Conservation (phyloP, 352 stramenopile species). For the Globisporangium nodosum region DNA sequence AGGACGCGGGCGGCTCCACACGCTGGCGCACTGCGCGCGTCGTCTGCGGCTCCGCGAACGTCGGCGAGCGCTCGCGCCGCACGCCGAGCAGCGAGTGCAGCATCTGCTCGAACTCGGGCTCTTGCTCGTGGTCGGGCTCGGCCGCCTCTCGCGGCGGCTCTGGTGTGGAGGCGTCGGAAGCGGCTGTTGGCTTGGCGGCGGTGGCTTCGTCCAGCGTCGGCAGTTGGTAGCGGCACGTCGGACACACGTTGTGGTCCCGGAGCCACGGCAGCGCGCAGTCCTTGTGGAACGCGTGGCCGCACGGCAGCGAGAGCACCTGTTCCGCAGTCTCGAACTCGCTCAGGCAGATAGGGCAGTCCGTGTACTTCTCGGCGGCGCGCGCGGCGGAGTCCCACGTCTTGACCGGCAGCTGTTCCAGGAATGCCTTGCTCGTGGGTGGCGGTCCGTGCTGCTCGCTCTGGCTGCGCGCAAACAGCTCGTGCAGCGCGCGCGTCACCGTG, state of each 20-base stretch:
- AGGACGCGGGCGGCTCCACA: constrained; percentile 21
- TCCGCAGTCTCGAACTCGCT: constrained; percentile 69
- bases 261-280: constrained; percentile 76
- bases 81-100: constrained; percentile 20
- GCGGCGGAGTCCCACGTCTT: constrained; percentile 46
- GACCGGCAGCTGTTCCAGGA: constrained; percentile 58
- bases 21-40: constrained; percentile 54
- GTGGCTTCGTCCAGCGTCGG: constrained; percentile 22
- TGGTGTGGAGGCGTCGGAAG: constrained; percentile 3
- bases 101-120: constrained; percentile 22
- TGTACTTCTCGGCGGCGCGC: constrained; percentile 43
- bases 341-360: constrained; percentile 72
- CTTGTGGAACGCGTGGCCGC: constrained; percentile 77
- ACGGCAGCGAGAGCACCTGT: constrained; percentile 58
- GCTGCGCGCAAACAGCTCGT: constrained; percentile 62
- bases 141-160: neutral
- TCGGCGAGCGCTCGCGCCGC: constrained; percentile 28
- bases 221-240: constrained; percentile 66
- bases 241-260: constrained; percentile 72
- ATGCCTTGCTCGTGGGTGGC: constrained; percentile 59
- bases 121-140: constrained; percentile 11
- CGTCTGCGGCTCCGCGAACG: constrained; percentile 7
- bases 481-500: constrained; percentile 35
- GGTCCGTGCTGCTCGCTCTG: constrained; percentile 59
- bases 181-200: neutral